phyloP scores from a whole-genome alignment of 306 rosid species.

The Lithocarpus polystachyus region DNA sequence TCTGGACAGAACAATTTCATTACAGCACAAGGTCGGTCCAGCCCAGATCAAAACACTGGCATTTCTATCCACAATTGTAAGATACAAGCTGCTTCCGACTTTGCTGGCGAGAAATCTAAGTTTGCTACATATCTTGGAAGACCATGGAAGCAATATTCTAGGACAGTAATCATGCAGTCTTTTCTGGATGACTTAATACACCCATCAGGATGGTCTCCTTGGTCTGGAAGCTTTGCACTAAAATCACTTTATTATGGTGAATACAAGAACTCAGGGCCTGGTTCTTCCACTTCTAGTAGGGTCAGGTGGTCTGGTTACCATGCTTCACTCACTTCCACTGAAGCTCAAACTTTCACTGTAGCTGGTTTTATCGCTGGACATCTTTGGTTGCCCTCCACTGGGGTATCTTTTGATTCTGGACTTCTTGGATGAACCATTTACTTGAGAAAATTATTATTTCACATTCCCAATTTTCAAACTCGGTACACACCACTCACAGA shows the following conservation, averaged over 20 bases:
- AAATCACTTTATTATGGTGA: constrained; percentile 26
- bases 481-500: no score
- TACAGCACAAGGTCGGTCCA: constrained; percentile 37
- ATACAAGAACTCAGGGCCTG: constrained; percentile 32
- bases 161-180: constrained; percentile 36
- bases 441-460: no score
- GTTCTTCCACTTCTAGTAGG: constrained; percentile 27
- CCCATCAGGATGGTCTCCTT: constrained; percentile 37
- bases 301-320: constrained; percentile 32
- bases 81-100: constrained; percentile 24
- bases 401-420: constrained; percentile 37
- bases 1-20: not conserved
- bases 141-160: constrained; percentile 41
- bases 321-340: constrained; percentile 12
- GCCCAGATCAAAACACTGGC: constrained; percentile 34
- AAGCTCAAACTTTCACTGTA: constrained; percentile 32
- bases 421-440: constrained; percentile 8
- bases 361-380: constrained; percentile 29
- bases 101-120: constrained; percentile 4
- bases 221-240: constrained; percentile 22
- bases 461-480: no score
- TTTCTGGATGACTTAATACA: constrained; percentile 15
- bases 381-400: constrained; percentile 39
- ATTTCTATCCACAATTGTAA: constrained; percentile 38
- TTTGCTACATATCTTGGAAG: constrained; percentile 31